Evolutionary conservation across 768 basidiomycete species (phyloP), one percentile per base, ranked within the genome.

Genomic region (Pleurotus djamor): DNA sequence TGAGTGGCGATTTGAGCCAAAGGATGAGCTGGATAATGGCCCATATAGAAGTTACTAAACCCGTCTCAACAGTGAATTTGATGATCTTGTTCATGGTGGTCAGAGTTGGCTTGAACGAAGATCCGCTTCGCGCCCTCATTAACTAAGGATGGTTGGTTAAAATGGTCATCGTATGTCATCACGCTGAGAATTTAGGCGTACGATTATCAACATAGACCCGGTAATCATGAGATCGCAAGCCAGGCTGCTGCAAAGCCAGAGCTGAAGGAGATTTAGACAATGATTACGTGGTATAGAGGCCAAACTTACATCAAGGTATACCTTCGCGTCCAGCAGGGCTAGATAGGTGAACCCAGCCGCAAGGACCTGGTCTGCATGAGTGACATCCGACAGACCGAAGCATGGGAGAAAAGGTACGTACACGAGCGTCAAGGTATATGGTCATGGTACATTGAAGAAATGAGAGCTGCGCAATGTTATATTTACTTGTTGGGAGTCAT

Each of bases 181-280:
- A 41, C 10, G 3, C 5, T 33, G 35, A n/a, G n/a, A n/a, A 1
- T 32, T 9, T 36, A 28, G 17, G 55, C 64, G 8, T 44, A 63
- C 64, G 10, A 65, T 59, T 3, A 50, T 16, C 28, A 63, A 51
- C 59, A 65, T 59, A 13, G 48, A 16, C n/a, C 41, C 43, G 21
- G 64, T 59, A 34, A 65, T 63, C 14, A 52, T 33, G 4, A 61
- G 33, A 41, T 65, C 64, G 32, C 45, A 51, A 44, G 57, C 5
- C 0, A 58, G 48, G 55, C 54, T 52, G 16, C 59, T 57, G 16
- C 21, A 36, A 48, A 65, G 52, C 62, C 62, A 63, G 14, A 61
- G 48, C 64, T 65, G 38, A 41, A 41, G 7, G 38, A 7, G 7
- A 41, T 7, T 41, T 7, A 41, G 38, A 7, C 38, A 7, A 14